These are phyloP conservation scores for Mucor indicus DNA, from an alignment of 371 early-diverging fungal genomes.

Conservation along the genomic window DNA sequence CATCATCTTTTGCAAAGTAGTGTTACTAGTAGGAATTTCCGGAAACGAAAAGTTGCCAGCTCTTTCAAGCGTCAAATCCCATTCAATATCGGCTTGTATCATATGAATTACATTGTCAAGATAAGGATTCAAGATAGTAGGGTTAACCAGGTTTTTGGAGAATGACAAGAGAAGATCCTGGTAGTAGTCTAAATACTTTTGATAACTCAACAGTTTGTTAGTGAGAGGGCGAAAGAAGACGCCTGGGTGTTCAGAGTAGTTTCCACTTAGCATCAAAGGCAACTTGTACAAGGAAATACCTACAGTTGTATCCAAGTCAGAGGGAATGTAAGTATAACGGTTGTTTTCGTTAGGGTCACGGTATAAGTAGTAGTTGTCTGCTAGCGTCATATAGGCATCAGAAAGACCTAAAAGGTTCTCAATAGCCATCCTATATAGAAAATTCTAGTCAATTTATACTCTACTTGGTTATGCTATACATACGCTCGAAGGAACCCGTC, in stretches of 20 bases:
- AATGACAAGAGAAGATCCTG: slow-evolving; percentile 5
- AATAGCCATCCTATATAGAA: slow-evolving; percentile 21
- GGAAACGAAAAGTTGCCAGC: no score
- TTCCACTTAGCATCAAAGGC: slow-evolving; percentile 10
- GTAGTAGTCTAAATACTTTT: slow-evolving; percentile 13
- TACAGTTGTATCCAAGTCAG: slow-evolving; percentile 27
- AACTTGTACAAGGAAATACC: slow-evolving; percentile 14
- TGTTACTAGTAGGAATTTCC: no score
- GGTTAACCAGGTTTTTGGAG: slow-evolving; percentile 12
- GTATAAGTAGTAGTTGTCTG: slow-evolving; percentile 30
- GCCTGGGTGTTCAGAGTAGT: slow-evolving; percentile 27
- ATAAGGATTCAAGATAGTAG: slow-evolving; percentile 5
- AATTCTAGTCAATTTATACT: background rate
- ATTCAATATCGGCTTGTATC: slow-evolving; percentile 20
- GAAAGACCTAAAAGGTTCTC: slow-evolving; percentile 27
- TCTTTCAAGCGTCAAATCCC: slow-evolving; percentile 13
- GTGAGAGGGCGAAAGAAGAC: slow-evolving; percentile 13
- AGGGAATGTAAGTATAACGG: slow-evolving; percentile 23
- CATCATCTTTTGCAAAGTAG: no score
- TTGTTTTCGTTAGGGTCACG: slow-evolving; percentile 1
- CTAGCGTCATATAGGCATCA: slow-evolving; percentile 23
- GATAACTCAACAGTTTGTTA: slow-evolving; percentile 6
- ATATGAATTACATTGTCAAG: slow-evolving; percentile 18
- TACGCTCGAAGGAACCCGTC: slow-evolving; percentile 27
- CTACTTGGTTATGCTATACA: background rate